Conservation (phyloP, 2,329 filamentous ascomycete genomes). For the Aspergillus versicolor region DNA sequence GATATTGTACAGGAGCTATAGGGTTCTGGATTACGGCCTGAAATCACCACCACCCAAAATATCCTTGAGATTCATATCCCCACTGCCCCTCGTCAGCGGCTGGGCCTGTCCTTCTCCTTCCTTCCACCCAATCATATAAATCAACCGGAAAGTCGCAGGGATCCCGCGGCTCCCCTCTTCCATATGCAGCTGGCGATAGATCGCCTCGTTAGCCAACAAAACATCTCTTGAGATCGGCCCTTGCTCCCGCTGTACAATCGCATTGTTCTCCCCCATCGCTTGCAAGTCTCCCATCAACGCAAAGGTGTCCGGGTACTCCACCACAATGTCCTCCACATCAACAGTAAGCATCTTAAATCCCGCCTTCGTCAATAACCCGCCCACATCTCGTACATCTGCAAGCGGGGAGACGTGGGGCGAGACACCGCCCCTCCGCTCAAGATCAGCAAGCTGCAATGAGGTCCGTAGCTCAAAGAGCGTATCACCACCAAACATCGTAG, state of each 20-base stretch:
- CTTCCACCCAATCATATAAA: conserved; percentile 99
- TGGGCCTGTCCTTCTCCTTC: conserved; percentile 75
- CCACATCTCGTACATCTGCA: conserved; percentile 88
- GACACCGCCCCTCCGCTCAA: conserved; percentile 87
- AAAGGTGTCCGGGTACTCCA: conserved; percentile 89
- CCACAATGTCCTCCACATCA: conserved; percentile 94
- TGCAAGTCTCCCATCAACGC: conserved; percentile 91
- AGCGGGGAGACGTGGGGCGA: conserved; percentile 87
- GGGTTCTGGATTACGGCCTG: conserved; percentile 20
- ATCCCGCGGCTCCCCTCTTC: conserved; percentile 66
- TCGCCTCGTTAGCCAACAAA: conserved; percentile 79
- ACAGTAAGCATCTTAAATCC: conserved; percentile 96
- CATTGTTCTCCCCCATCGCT: conserved; percentile 94
- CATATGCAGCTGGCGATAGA: conserved; percentile 84
- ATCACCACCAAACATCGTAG: conserved; percentile 95
- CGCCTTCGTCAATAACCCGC: conserved; percentile 78
- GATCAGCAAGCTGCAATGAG: conserved; percentile 86
- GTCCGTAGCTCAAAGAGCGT: conserved; percentile 91
- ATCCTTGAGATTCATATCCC: conserved; percentile 85
- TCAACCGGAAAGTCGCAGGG: conserved; percentile 90
- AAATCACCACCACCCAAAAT: conserved; percentile 56
- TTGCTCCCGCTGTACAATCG: conserved; percentile 79
- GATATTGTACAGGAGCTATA: conserved; percentile 15
- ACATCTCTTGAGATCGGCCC: conserved; percentile 78
- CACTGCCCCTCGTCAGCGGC: conserved; percentile 79